phyloP scores from a whole-genome alignment of 108 stramenopile genomes.

The Heterococcus sp. region DNA sequence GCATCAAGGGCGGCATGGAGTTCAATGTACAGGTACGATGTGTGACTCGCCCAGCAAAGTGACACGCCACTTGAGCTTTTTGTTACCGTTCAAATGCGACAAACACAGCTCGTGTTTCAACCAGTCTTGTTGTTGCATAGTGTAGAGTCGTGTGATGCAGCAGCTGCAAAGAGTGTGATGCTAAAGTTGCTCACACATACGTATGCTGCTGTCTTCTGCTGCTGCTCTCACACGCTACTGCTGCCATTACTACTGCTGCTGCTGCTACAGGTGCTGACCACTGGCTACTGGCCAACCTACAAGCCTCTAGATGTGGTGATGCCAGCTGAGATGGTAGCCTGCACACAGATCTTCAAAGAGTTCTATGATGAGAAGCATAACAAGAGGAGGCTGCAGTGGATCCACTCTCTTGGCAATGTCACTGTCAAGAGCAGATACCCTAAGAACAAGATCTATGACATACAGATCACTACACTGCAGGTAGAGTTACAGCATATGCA shows the following conservation, averaged over 20 bases:
- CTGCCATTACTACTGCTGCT: too few species aligned
- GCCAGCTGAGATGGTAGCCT: constrained; percentile 81
- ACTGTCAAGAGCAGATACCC: constrained; percentile 82
- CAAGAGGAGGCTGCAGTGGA: constrained; percentile 82
- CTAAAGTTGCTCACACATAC: too few species aligned
- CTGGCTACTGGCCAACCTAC: constrained; percentile 96
- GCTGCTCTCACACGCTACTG: too few species aligned
- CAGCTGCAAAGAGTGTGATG: too few species aligned
- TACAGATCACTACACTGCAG: constrained; percentile 93
- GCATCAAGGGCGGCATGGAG: constrained; percentile 31
- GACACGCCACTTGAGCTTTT: too few species aligned
- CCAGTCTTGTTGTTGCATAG: too few species aligned
- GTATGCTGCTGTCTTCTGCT: too few species aligned
- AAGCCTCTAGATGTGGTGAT: constrained; percentile 81
- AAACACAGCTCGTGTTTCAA: too few species aligned
- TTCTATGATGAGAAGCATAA: constrained; percentile 1
- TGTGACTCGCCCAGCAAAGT: background rate
- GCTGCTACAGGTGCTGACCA: constrained; percentile 84
- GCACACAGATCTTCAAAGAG: constrained; percentile 60
- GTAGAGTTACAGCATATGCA: constrained; percentile 55
- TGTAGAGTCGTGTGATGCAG: too few species aligned
- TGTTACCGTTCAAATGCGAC: too few species aligned
- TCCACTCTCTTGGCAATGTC: constrained; percentile 87
- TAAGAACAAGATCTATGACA: constrained; percentile 83
- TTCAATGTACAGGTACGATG: constrained; percentile 45